Conservation (phyloP, 331 rosid species). For the Malus hybrid region DNA sequence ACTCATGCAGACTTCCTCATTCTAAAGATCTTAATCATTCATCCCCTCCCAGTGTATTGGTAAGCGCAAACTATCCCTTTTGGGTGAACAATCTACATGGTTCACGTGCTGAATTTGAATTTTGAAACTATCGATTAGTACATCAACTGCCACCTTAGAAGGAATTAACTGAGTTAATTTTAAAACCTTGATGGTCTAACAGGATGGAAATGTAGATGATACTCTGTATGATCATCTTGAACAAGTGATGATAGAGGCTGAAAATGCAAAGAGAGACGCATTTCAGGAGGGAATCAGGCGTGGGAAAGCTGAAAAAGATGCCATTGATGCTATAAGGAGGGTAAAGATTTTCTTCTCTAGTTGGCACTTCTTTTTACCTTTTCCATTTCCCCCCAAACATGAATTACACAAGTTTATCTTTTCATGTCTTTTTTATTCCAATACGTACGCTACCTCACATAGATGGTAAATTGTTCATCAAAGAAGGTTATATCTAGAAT, state of each 20-base stretch:
- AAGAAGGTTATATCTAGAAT: neutral
- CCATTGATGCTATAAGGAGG: conserved; percentile 50
- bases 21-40: conserved; percentile 17
- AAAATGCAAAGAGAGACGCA: conserved; percentile 43
- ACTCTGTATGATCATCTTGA: conserved; percentile 49
- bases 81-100: neutral
- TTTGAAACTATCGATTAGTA: neutral
- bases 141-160: neutral
- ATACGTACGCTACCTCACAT: neutral
- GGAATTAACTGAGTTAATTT: neutral
- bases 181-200: conserved; percentile 21
- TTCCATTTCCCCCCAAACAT: neutral
- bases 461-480: neutral
- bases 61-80: conserved; percentile 18
- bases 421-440: neutral
- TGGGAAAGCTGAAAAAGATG: conserved; percentile 57
- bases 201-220: conserved; percentile 56
- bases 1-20: conserved; percentile 8
- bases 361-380: conserved; percentile 6
- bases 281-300: conserved; percentile 47
- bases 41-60: conserved; percentile 59
- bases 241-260: conserved; percentile 59
- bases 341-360: conserved; percentile 25
- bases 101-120: neutral
- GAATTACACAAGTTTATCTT: neutral